Base-by-base conservation (phyloP, 306 rosid genomes). In the Coriaria nepalensis region DNA sequence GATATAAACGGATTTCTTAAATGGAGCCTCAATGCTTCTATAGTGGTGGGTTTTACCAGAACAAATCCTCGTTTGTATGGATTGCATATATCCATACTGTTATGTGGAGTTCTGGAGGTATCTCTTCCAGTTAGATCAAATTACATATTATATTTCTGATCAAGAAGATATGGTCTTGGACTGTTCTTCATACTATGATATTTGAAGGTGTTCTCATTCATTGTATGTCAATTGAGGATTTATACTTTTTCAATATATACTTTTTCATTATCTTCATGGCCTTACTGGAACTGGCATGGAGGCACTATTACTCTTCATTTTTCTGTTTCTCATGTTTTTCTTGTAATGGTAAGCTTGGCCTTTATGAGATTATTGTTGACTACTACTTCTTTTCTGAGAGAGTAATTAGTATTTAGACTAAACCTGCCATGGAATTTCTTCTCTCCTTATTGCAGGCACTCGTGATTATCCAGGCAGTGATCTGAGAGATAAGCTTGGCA, bases 401-500 rank as follows among this genome's bases (percentile, higher is more conserved):
- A 33, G 48, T 39, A 53, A 42, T 41, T 68, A 37, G 40, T 52
- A 47, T 57, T 45, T 20, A 20, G 12, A 33, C 47, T 64, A 48
- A 12, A 45, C 62, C 42, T 54, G 59, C 10, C 32, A 40, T 46
- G 40, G 46, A 67, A 57, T 39, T 49, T 68, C 40, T 64, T 51
- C 43, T 45, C 49, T 60, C 68, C 52, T 40, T 52, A 61, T 51
- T 77, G 65, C 63, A 90, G 98, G 92, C 60, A 71, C 81, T 67
- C 71, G 66, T 63, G 92, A 73, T 37, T 68, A 72, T 74, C 68
- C 60, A 57, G 82, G 70, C 36, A 56, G 67, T 72, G 94, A 90
- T 68, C 71, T 85, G 67, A 79, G 98, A 75, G 90, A 74, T 63
- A 90, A 64, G 74, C 86, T 84, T 68, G 94, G 69, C 13, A 66